Evolutionary conservation across 805 yeast genomes (phyloP).

Genomic region (Myxozyma neotropica): DNA sequence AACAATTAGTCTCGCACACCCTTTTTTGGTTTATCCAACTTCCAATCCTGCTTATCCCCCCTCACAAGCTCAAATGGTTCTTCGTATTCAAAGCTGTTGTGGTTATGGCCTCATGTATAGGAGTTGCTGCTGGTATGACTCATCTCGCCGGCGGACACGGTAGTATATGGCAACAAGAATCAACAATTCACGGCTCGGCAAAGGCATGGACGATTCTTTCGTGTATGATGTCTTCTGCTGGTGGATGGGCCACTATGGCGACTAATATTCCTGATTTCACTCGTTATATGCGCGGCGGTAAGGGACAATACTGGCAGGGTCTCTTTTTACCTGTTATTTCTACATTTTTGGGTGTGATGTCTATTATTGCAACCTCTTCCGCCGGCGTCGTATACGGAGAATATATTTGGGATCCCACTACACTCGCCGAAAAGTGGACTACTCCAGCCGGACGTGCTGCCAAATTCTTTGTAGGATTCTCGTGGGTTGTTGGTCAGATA

Average conservation of each 20-base stretch:
- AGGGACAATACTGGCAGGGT: slow-evolving; percentile 32
- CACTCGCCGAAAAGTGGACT: slow-evolving; percentile 26
- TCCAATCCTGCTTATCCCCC: slow-evolving; percentile 31
- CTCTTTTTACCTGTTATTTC: slow-evolving; percentile 32
- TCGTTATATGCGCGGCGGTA: slow-evolving; percentile 24
- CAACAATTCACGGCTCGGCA: slow-evolving; percentile 34
- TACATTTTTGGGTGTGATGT: slow-evolving; percentile 28
- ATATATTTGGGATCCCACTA: slow-evolving; percentile 32
- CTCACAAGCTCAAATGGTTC: slow-evolving; percentile 35
- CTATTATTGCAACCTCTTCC: slow-evolving; percentile 28
- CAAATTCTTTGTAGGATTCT: slow-evolving; percentile 30
- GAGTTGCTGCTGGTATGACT: slow-evolving; percentile 35
- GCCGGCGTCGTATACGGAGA: slow-evolving; percentile 31
- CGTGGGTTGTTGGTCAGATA: slow-evolving; percentile 33
- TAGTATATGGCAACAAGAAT: slow-evolving; percentile 25
- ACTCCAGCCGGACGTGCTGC: slow-evolving; percentile 31
- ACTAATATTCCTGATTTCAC: slow-evolving; percentile 36
- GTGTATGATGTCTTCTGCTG: slow-evolving; percentile 37
- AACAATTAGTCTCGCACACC: slow-evolving; percentile 28
- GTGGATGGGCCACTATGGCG: slow-evolving; percentile 41
- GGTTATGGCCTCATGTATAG: slow-evolving; percentile 23
- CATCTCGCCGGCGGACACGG: slow-evolving; percentile 24
- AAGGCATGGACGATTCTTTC: slow-evolving; percentile 34
- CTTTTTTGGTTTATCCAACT: slow-evolving; percentile 33
- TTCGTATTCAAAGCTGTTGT: slow-evolving; percentile 32